Base-by-base conservation (phyloP, 768 basidiomycete genomes). In the Naganishia vaughanmartiniae region DNA sequence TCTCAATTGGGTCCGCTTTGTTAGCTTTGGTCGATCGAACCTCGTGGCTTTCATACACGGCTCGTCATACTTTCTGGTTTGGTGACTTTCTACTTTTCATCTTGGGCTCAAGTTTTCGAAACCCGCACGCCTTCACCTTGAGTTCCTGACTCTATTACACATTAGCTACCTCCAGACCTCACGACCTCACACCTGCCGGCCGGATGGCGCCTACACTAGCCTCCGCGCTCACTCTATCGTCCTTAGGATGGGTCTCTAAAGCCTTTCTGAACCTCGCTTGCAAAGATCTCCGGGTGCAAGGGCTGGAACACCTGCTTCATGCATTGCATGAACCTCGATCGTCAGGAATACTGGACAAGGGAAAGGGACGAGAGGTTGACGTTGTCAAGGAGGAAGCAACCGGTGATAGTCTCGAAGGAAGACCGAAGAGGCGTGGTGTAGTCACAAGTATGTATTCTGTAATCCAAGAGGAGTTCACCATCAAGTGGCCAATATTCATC, bases 181-280 rank as follows among this genome's bases (percentile, higher is more conserved):
- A n/a, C 48, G 24, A 6, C 4, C 21, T 24, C 24, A n/a, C n/a
- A 51, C n/a, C 6, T 51, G 4, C 48, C 6, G 48, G 48, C 48
- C 48, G 54, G 58, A 74, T 76, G 73, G 66, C 75, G 12, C 73
- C 77, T 5, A 75, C 74, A 11, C 54, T 79, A 21, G 69, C 72
- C 71, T 89, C 90, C 31, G 84, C 84, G 24, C 82, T 85, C 60
- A 89, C 88, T 17, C 84, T 91, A 55, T 84, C 86, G 34, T 80
- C 86, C 31, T 86, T 91, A 56, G 92, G 91, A 54, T 86, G 91
- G 65, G 83, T 86, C 45, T 92, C 87, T 83, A 94, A 93, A 77
- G 85, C 88, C 10, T 88, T 91, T 76, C 84, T 93, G 57, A 86
- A 86, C 63, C 83, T 86, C 1, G 88, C 87, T 54, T 87, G 86